These are phyloP conservation scores for Mycena crocata DNA, from an alignment of 768 basidiomycete genomes.

Conservation along the genomic window DNA sequence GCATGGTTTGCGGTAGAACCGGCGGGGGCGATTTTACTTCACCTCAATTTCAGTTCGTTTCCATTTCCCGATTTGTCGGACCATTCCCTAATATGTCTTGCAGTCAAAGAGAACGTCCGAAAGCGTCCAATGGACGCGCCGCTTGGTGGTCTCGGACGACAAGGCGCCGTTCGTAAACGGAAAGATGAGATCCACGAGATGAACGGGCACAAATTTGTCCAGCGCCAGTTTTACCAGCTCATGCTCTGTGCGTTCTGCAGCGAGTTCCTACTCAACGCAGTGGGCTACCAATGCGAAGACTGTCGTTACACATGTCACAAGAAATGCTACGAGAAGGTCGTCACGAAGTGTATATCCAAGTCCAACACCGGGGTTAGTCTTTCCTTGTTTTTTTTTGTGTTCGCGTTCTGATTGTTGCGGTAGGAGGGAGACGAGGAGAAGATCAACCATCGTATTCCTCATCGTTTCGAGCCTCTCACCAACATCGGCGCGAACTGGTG, in stretches of 20 bases:
- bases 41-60: slow-evolving; percentile 83
- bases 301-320: slow-evolving; percentile 99
- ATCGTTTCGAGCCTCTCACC: slow-evolving; percentile 96
- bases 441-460: slow-evolving; percentile 99
- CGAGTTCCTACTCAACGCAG: slow-evolving; percentile 96
- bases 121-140: slow-evolving; percentile 94
- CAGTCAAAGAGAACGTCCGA: slow-evolving; percentile 98
- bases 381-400: slow-evolving; percentile 1
- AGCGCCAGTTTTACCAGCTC: slow-evolving; percentile 97
- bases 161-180: slow-evolving; percentile 97
- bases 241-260: slow-evolving; percentile 98
- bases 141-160: slow-evolving; percentile 90
- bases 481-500: slow-evolving; percentile 99
- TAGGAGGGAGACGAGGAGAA: slow-evolving; percentile 98
- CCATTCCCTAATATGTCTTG: slow-evolving; percentile 19
- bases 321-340: slow-evolving; percentile 98
- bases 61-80: slow-evolving; percentile 18
- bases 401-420: slow-evolving; percentile 12
- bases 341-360: slow-evolving; percentile 99
- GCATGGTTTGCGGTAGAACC: slow-evolving; percentile 99
- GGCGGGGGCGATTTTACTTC: slow-evolving; percentile 90
- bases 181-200: slow-evolving; percentile 99
- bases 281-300: slow-evolving; percentile 99
- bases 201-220: slow-evolving; percentile 99
- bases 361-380: slow-evolving; percentile 88